Evolutionary conservation across 2,329 filamentous ascomycete genomes (phyloP).

Genomic region (Pyrenochaeta sp.): DNA sequence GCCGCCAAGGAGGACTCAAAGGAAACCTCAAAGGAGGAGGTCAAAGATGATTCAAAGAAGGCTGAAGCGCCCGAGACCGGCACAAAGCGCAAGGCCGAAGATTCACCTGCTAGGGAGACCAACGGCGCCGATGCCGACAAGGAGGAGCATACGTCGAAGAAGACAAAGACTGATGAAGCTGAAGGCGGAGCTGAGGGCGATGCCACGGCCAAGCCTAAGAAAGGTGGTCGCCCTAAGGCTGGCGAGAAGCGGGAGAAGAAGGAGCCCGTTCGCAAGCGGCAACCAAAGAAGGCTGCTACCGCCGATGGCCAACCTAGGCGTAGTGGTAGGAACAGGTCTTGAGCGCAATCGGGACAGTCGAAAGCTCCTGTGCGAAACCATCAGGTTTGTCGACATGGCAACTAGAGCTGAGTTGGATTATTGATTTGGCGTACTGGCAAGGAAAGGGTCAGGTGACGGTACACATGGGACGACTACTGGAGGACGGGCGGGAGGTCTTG

Average conservation of each 20-base stretch:
- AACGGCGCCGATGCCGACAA: slow-evolving; percentile 32
- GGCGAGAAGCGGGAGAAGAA: slow-evolving; percentile 52
- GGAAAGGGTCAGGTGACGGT: neutral
- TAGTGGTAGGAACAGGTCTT: slow-evolving; percentile 52
- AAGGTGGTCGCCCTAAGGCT: slow-evolving; percentile 54
- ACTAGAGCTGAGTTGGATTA: neutral
- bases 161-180: slow-evolving; percentile 32
- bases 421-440: slow-evolving; percentile 1
- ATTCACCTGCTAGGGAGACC: slow-evolving; percentile 28
- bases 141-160: slow-evolving; percentile 33
- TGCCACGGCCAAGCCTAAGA: slow-evolving; percentile 42
- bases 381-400: neutral
- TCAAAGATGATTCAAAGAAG: slow-evolving; percentile 37
- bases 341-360: neutral
- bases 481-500: neutral
- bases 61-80: slow-evolving; percentile 46
- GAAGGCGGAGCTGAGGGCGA: slow-evolving; percentile 41
- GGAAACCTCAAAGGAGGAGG: slow-evolving; percentile 36
- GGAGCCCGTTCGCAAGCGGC: slow-evolving; percentile 52
- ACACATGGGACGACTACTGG: slow-evolving; percentile 8
- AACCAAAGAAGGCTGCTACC: slow-evolving; percentile 60
- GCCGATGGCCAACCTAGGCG: slow-evolving; percentile 58
- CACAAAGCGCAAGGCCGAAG: slow-evolving; percentile 45
- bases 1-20: slow-evolving; percentile 29
- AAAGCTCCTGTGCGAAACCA: neutral